These are phyloP conservation scores for Bombardia bombarda DNA, from an alignment of 495 filamentous ascomycete genomes.

Conservation along the genomic window DNA sequence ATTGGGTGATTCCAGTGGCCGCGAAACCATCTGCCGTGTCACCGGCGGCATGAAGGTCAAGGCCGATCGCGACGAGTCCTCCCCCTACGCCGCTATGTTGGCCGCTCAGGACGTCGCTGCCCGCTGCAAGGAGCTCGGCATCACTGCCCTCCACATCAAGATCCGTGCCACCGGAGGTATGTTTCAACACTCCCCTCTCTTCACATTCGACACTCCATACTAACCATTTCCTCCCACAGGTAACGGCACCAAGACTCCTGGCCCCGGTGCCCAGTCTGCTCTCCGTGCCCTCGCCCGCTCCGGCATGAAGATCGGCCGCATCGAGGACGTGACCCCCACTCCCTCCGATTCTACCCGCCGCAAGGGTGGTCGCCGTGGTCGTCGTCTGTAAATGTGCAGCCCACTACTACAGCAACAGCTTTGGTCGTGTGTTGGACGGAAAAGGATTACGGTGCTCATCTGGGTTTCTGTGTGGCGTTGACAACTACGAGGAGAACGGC, in stretches of 20 bases:
- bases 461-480: slow-evolving; percentile 47
- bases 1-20: slow-evolving; percentile 74
- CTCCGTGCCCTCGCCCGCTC: slow-evolving; percentile 97
- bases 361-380: slow-evolving; percentile 99
- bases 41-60: slow-evolving; percentile 99
- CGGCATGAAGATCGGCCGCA: slow-evolving; percentile 98
- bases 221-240: slow-evolving; percentile 31
- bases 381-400: slow-evolving; percentile 77
- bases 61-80: slow-evolving; percentile 99
- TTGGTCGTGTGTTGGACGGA: slow-evolving; percentile 26
- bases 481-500: slow-evolving; percentile 66
- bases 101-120: slow-evolving; percentile 90
- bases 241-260: slow-evolving; percentile 99
- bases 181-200: slow-evolving; percentile 5
- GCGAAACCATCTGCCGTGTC: slow-evolving; percentile 98
- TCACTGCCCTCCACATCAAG: slow-evolving; percentile 99
- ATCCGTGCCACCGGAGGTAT: slow-evolving; percentile 96
- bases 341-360: slow-evolving; percentile 97
- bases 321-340: slow-evolving; percentile 98
- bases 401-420: too few relatives aligned
- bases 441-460: slow-evolving; percentile 37
- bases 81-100: slow-evolving; percentile 99
- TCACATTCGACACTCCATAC: background rate
- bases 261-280: slow-evolving; percentile 95
- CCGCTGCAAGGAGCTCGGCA: slow-evolving; percentile 98